A percentile compares a stretch with the other conserved stretches of the same genome.
These are phyloP conservation scores for Solanum tacnaense DNA, from an alignment of 257 asterid genomes.

Conservation along the genomic window DNA sequence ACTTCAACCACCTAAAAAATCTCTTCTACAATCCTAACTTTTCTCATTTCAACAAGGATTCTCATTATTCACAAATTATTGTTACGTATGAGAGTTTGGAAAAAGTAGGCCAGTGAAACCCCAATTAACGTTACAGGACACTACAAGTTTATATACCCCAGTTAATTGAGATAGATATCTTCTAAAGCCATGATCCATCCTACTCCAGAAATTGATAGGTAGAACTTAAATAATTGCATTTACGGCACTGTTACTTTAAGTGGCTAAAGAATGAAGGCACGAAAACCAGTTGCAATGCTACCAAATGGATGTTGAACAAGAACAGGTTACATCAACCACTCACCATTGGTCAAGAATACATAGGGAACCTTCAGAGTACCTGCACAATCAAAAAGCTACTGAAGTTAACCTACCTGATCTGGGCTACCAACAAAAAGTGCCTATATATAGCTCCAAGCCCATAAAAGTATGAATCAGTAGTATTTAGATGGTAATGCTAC, in stretches of 20 bases:
- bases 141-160: background rate
- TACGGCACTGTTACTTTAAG: background rate
- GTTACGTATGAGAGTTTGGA: background rate
- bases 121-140: background rate
- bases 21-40: background rate
- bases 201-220: background rate
- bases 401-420: background rate
- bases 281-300: background rate
- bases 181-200: background rate
- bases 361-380: conserved; percentile 69
- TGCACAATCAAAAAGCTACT: conserved; percentile 16
- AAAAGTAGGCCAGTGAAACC: background rate
- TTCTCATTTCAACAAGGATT: background rate
- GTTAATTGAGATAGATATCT: background rate
- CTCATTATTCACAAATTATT: background rate
- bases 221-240: background rate
- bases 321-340: conserved; percentile 12
- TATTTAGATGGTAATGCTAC: background rate
- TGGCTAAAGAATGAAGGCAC: background rate
- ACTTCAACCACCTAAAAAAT: background rate
- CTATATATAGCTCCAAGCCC: background rate
- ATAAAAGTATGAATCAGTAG: background rate
- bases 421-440: background rate
- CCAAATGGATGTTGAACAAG: background rate
- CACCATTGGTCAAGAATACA: conserved; percentile 89